Evolutionary conservation across 345 rosid genomes (phyloP), one percentile per base, ranked within the genome.

Genomic region (Salix dunnii): DNA sequence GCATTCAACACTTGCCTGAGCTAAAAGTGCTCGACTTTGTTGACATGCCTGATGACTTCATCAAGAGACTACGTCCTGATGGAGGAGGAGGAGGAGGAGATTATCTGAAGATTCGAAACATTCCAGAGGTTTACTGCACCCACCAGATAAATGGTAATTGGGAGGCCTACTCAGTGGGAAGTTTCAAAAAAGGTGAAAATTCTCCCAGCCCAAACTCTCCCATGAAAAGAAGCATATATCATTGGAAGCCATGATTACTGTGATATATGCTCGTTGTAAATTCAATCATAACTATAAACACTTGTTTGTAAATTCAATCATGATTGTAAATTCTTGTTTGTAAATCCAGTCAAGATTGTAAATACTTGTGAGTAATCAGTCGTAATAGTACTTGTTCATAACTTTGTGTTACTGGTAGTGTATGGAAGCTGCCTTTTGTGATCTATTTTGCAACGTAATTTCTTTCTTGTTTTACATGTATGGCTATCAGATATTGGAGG

Each of bases 1-100:
- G 80, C 21, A 68, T 77, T 1, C 69, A 74, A 31, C 51, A 78
- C 53, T 61, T 83, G 25, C 12, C 71, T 2, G 62, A 53, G 49
- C 79, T 83, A 0, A 77, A 83, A 71, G 66, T 67, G 25, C 21
- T 83, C 2, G 77, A 77, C 23, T 66, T 83, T 58, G 40, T 48
- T 25, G 78, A 72, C 61, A 77, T 83, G 83, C 79, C 80, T 7
- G 25, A 30, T 6, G 76, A 76, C 0, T 63, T 74, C 2, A 38
- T 69, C 30, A 68, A 30, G 70, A 23, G 63, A 8, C 31, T 79
- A 5, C 71, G 63, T 49, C 67, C 46, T 6, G 68, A 49, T 63
- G 74, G 0, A 33, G 36, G 74, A 31, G 70, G 70, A 62, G 76
- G 51, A 13, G 76, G 51, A 13, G 76, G 48, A 63, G 77, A 74